Percentiles rank a stretch among this genome's conserved stretches.
phyloP scores from a whole-genome alignment of 2,329 filamentous ascomycete species.

The Fusarium sp. region DNA sequence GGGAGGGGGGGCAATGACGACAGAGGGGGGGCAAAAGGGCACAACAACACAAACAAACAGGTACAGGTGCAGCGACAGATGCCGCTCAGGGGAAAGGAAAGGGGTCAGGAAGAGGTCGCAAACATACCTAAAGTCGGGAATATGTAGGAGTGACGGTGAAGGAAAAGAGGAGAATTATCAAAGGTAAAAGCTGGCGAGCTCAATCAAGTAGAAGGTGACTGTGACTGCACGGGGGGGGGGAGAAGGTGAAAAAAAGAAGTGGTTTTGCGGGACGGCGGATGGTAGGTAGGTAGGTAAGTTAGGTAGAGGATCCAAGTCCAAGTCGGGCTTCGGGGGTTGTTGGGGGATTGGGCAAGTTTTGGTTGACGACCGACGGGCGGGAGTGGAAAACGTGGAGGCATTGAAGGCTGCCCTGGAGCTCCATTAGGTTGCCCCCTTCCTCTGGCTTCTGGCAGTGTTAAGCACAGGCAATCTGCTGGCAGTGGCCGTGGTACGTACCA shows the following conservation, averaged over 20 bases:
- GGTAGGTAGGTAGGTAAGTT: conserved; percentile 24
- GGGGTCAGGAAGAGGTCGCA: conserved; percentile 3
- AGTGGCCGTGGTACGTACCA: conserved; percentile 16
- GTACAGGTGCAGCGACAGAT: conserved; percentile 8
- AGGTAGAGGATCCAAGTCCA: conserved; percentile 22
- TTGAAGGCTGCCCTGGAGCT: conserved; percentile 32
- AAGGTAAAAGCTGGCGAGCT: conserved; percentile 33
- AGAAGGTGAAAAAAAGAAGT: conserved; percentile 45
- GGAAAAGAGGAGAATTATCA: conserved; percentile 34
- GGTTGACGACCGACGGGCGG: conserved; percentile 43
- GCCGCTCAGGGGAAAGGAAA: conserved; percentile 11
- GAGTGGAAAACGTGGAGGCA: conserved; percentile 48
- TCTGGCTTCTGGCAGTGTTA: conserved; percentile 12
- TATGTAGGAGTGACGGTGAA: conserved; percentile 22
- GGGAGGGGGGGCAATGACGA: conserved; percentile 54
- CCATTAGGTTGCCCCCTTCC: not conserved
- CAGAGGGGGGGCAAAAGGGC: conserved; percentile 51
- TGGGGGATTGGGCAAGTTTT: conserved; percentile 46
- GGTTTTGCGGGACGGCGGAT: conserved; percentile 41
- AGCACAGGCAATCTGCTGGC: not conserved
- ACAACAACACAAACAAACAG: conserved; percentile 38
- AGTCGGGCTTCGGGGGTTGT: conserved; percentile 41
- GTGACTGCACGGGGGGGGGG: conserved; percentile 34
- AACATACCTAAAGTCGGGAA: conserved; percentile 41
- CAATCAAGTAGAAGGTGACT: conserved; percentile 33